These are phyloP conservation scores for Chaetomiaceae sp. DNA, from an alignment of 2,329 filamentous ascomycete species.

Conservation along the genomic window DNA sequence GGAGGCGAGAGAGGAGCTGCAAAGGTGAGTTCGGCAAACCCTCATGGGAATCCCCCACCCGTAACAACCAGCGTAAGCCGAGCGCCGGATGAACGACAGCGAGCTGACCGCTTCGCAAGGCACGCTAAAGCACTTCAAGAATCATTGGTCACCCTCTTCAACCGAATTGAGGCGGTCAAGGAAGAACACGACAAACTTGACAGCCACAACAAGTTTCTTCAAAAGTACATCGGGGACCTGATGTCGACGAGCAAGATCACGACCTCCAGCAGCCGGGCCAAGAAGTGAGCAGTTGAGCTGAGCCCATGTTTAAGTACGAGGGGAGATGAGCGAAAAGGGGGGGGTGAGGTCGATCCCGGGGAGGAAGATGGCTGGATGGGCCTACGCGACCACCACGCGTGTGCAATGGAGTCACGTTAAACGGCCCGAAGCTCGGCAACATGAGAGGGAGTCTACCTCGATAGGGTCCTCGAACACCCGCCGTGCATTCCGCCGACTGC, in stretches of 20 bases:
- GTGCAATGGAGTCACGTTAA: not conserved
- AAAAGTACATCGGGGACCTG: slow-evolving; percentile 95
- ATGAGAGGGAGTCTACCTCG: not conserved
- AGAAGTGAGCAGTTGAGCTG: slow-evolving; percentile 43
- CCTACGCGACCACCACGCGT: not conserved
- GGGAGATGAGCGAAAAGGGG: too few relatives aligned
- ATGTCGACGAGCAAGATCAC: slow-evolving; percentile 82
- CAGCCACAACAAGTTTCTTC: slow-evolving; percentile 92
- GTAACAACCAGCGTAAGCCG: not conserved
- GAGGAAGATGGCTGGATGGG: not conserved
- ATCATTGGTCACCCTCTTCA: slow-evolving; percentile 81
- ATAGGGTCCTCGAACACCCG: not conserved
- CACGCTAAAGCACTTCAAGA: slow-evolving; percentile 87
- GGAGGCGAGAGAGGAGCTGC: slow-evolving; percentile 67
- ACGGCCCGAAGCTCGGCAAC: not conserved
- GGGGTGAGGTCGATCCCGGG: not conserved
- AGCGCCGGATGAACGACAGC: not conserved
- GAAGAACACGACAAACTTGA: slow-evolving; percentile 95
- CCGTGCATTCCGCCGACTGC: not conserved
- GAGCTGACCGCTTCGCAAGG: slow-evolving; percentile 43
- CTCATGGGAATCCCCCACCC: not conserved
- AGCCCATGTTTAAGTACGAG: too few relatives aligned
- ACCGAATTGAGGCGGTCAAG: slow-evolving; percentile 90
- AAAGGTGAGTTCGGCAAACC: slow-evolving; percentile 43
- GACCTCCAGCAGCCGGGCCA: slow-evolving; percentile 47